A percentile compares a stretch with the other conserved stretches of the same genome.
phyloP scores from a whole-genome alignment of 345 rosid species.

The Erodium maritimum region DNA sequence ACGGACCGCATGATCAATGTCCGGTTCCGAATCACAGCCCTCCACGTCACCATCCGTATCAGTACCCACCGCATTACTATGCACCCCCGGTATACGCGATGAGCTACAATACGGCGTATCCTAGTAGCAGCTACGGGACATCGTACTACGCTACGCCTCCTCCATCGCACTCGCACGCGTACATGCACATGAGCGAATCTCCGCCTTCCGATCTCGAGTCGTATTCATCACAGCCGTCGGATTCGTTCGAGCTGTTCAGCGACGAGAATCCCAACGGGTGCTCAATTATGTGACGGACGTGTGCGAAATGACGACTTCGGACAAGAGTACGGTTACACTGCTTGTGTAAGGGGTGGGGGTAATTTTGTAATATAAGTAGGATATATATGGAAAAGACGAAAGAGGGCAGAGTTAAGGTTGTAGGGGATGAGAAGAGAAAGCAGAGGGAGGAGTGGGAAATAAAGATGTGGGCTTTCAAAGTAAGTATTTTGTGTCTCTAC shows the following conservation, averaged over 20 bases:
- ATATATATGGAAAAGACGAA: too few species aligned
- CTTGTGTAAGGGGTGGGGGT: constrained; percentile 1
- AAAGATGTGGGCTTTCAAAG: too few species aligned
- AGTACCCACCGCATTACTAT: constrained; percentile 2
- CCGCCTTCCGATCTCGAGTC: not conserved
- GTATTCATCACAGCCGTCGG: not conserved
- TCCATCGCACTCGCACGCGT: constrained; percentile 3
- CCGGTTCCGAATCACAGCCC: not conserved
- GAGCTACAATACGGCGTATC: constrained; percentile 5
- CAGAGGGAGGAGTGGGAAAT: too few species aligned
- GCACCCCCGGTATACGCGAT: constrained; percentile 5
- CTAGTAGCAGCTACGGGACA: constrained; percentile 5
- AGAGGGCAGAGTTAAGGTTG: too few species aligned
- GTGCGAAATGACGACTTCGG: not conserved
- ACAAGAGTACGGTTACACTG: not conserved
- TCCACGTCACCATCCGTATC: constrained; percentile 7
- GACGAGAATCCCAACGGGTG: constrained; percentile 14
- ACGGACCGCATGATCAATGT: not conserved
- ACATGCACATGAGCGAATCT: constrained; percentile 5
- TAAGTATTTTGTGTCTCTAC: too few species aligned
- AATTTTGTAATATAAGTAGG: too few species aligned
- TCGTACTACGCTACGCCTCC: constrained; percentile 6
- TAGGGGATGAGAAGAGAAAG: too few species aligned
- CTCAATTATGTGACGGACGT: not conserved
- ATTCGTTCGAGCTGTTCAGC: constrained; percentile 8